Conservation (phyloP, 345 rosid species). For the Eucalyptus erythrocorys region DNA sequence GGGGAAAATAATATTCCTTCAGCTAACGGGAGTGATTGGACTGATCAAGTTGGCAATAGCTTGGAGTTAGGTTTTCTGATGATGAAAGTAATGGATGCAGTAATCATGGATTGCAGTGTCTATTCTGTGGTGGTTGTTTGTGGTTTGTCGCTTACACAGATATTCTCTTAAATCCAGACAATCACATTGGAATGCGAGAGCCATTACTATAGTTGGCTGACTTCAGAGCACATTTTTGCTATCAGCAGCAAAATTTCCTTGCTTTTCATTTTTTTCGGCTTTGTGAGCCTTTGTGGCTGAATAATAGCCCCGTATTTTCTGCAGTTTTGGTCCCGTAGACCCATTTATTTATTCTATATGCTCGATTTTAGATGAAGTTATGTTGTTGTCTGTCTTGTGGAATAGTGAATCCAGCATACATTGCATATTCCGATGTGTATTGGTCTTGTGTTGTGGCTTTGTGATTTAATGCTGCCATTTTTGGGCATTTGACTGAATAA, state of each 20-base stretch:
- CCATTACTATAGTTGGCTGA: background rate
- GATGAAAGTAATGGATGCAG: slow-evolving; percentile 56
- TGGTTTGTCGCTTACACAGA: slow-evolving; percentile 29
- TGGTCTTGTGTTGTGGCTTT: background rate
- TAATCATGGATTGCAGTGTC: slow-evolving; percentile 58
- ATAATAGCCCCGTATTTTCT: background rate
- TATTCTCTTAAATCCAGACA: background rate
- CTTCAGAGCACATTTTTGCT: background rate
- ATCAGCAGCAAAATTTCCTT: background rate
- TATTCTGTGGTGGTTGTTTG: slow-evolving; percentile 43
- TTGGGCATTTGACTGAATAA: background rate
- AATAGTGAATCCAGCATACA: background rate
- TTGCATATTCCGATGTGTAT: background rate
- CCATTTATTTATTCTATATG: background rate
- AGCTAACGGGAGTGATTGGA: slow-evolving; percentile 33
- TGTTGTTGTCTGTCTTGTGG: background rate
- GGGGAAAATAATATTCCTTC: slow-evolving; percentile 14
- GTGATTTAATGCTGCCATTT: background rate
- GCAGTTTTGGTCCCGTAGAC: background rate
- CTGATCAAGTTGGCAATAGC: slow-evolving; percentile 44
- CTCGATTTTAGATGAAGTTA: background rate
- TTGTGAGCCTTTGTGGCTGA: background rate
- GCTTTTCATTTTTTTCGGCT: background rate
- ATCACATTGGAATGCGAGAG: background rate
- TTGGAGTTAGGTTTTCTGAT: slow-evolving; percentile 50